Evolutionary conservation across 495 filamentous ascomycete species (phyloP).

Genomic region (Aspergillus conjunctus): DNA sequence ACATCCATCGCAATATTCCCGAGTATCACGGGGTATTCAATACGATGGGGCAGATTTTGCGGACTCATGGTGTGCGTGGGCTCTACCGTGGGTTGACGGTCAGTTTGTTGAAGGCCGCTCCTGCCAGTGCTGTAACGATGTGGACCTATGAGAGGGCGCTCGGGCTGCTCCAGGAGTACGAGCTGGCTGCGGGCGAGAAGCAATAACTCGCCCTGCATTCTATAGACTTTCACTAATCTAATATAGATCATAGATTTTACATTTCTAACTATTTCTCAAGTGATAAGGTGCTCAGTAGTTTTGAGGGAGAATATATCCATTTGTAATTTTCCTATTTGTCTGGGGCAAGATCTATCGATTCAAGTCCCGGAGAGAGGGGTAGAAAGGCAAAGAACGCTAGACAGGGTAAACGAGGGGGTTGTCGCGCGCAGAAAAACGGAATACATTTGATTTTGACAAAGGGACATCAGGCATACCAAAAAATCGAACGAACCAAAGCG

Average conservation of each 20-base stretch:
- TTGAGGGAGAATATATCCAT: slow-evolving; percentile 12
- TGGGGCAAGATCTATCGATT: slow-evolving; percentile 11
- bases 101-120: slow-evolving; percentile 89
- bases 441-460: slow-evolving; percentile 24
- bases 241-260: background rate
- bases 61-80: slow-evolving; percentile 73
- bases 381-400: slow-evolving; percentile 29
- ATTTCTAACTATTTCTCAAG: no score
- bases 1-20: slow-evolving; percentile 87
- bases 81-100: slow-evolving; percentile 88
- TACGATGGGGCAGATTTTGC: slow-evolving; percentile 67
- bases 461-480: slow-evolving; percentile 28
- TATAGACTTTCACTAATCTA: background rate
- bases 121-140: slow-evolving; percentile 94
- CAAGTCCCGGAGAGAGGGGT: slow-evolving; percentile 16
- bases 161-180: slow-evolving; percentile 54
- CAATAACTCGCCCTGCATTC: background rate
- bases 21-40: slow-evolving; percentile 69
- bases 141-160: slow-evolving; percentile 92
- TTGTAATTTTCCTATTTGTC: slow-evolving; percentile 17
- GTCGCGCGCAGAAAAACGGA: slow-evolving; percentile 30
- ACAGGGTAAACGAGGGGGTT: slow-evolving; percentile 33
- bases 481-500: slow-evolving; percentile 26
- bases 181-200: slow-evolving; percentile 29
- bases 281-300: no score